Base-by-base conservation (phyloP, 176 grass and related monocot species). In the Canna indica region DNA sequence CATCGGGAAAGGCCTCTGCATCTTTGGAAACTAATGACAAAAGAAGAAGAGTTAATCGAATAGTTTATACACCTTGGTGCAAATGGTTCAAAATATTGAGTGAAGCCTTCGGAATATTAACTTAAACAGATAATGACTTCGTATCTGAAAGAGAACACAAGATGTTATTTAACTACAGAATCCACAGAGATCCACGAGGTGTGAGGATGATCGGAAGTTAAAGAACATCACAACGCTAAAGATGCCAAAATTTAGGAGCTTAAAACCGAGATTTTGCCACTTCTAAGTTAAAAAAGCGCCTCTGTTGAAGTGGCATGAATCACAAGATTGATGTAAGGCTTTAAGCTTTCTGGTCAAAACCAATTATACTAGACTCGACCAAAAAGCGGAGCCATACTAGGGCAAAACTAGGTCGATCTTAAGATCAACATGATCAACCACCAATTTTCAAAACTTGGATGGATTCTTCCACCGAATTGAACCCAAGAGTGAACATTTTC, bases 1-100 rank as follows among this genome's bases (percentile, higher is more conserved):
- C 18, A 66, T 32, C 29, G 63, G 63, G 63, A 38, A 66, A 12
- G 63, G 63, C 14, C 63, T 66, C 63, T 66, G 63, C 63, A 66
- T 66, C 63, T 66, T 66, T 2, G n/a, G 35, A 66, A 66, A 38
- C 63, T 66, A 38, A 24, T 66, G 63, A 16, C 20, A 66, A 39
- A 38, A 66, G 7, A 38, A n/a, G 18, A 6, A 24, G 33, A 36
- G 63, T 66, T 66, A 66, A 62, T 44, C 41, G 2, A 44, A 44
- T 44, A 44, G 5, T 44, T n/a, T n/a, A n/a, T 4, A 44, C 41
- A 44, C 9, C 41, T 44, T 8, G 41, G 41, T 44, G 41, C 13
- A 44, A 11, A 4, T 44, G 7, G 41, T 44, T 44, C 41, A 44
- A 44, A 44, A 11, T 11, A 11, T 5, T 44, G 13, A 44, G 4